Evolutionary conservation across 176 grass and related monocot species (phyloP).

Genomic region (Raddia distichophylla): DNA sequence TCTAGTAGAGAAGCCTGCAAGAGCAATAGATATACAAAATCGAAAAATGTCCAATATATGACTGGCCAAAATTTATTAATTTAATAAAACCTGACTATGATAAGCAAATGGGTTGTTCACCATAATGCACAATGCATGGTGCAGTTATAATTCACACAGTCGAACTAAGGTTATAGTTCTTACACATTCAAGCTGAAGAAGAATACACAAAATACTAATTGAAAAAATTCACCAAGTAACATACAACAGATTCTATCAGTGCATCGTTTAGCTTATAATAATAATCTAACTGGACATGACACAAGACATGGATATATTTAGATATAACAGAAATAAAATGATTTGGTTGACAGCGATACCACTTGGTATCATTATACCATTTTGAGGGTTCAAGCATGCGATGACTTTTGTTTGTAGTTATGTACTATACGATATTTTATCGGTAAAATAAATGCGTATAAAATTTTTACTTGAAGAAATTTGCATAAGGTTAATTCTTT

Average conservation of each 20-base stretch:
- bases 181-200: conserved; percentile 1
- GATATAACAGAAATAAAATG: neutral
- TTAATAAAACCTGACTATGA: neutral
- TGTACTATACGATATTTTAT: neutral
- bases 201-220: neutral
- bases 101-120: neutral
- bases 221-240: neutral
- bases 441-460: conserved; percentile 4
- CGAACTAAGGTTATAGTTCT: neutral
- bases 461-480: conserved; percentile 1
- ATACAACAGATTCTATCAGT: neutral
- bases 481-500: neutral
- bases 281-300: neutral
- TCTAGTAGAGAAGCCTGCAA: conserved; percentile 88
- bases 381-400: neutral
- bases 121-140: neutral
- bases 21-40: conserved; percentile 16
- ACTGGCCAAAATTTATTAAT: neutral
- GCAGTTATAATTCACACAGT: neutral
- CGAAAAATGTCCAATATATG: neutral
- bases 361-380: neutral
- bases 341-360: neutral
- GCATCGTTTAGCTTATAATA: neutral
- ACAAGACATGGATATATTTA: neutral
- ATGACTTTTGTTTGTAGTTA: neutral